These are phyloP conservation scores for Rhynchosporium secalis DNA, from an alignment of 2,329 filamentous ascomycete species.

Conservation along the genomic window DNA sequence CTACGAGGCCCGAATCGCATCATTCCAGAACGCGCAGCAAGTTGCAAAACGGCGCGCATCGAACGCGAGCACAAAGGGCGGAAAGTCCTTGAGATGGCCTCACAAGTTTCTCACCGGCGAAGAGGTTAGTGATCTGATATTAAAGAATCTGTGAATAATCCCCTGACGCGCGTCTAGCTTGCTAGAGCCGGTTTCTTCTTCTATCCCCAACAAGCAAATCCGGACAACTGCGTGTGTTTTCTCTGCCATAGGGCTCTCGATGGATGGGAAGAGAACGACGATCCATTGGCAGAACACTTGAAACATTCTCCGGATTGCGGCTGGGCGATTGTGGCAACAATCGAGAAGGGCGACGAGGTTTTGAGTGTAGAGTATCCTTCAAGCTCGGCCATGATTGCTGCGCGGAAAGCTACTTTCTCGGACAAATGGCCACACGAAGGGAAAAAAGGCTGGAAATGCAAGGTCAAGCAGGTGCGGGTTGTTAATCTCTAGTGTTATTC, in stretches of 20 bases:
- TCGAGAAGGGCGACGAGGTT: slow-evolving; percentile 61
- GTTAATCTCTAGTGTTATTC: background rate
- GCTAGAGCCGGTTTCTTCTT: slow-evolving; percentile 92
- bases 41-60: slow-evolving; percentile 70
- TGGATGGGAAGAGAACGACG: slow-evolving; percentile 87
- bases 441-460: slow-evolving; percentile 87
- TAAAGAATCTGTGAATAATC: background rate
- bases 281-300: slow-evolving; percentile 81
- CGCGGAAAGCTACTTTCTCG: slow-evolving; percentile 81
- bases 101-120: slow-evolving; percentile 66
- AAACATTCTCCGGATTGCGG: slow-evolving; percentile 80
- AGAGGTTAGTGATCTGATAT: slow-evolving; percentile 50
- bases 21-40: slow-evolving; percentile 69
- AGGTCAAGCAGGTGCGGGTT: slow-evolving; percentile 73
- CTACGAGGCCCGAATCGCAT: slow-evolving; percentile 74
- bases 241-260: slow-evolving; percentile 81
- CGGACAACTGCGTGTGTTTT: slow-evolving; percentile 90
- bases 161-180: slow-evolving; percentile 55
- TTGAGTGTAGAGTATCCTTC: slow-evolving; percentile 73
- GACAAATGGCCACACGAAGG: slow-evolving; percentile 84
- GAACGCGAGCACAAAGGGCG: slow-evolving; percentile 56
- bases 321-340: slow-evolving; percentile 74
- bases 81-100: slow-evolving; percentile 72
- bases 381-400: slow-evolving; percentile 68
- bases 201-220: slow-evolving; percentile 69